Evolutionary conservation across 1,139 yeast genomes (phyloP), one percentile per base, ranked within the genome.

Genomic region (Yamadazyma atmosphaerica): DNA sequence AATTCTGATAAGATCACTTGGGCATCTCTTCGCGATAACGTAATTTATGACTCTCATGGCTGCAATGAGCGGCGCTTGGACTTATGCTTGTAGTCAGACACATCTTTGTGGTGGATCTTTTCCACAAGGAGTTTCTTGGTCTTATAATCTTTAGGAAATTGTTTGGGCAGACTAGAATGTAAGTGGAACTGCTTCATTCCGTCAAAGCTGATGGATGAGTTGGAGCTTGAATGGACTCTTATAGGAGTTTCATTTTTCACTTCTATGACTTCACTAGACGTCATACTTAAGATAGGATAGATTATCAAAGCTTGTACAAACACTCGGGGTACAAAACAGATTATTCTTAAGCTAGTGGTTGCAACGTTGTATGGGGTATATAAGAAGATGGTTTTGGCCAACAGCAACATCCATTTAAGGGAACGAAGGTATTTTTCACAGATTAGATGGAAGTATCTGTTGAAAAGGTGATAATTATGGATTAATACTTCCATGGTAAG

Each of bases 281-380:
- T 30, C 15, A 30, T 4, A 8, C n/a, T 9, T 6, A 27, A 18
- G 11, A 35, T 12, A 3, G 41, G 41, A 12, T 35, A 35, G 11
- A 14, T 17, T n/a, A 38, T 32, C 9, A 38, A 27, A 6, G 33
- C n/a, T 12, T 32, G 36, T 15, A 38, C 3, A 3, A 35, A n/a
- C 5, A 35, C 23, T 29, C 33, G 21, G 18, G 41, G 41, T 4
- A 35, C 3, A 15, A 36, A 38, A 2, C 27, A 25, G 14, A 35
- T 10, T 10, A 33, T 22, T 2, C 30, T n/a, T 4, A 30, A 8
- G 14, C 32, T 26, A 3, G 19, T 12, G 7, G 33, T 17, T 8
- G 17, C 16, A 2, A 35, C 6, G 15, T 27, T 26, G 12, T 22
- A 34, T 4, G 41, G 41, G 10, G 35, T 18, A 11, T 35, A 16